Base-by-base conservation (phyloP, 352 stramenopile genomes). In the Pythium graminicola region DNA sequence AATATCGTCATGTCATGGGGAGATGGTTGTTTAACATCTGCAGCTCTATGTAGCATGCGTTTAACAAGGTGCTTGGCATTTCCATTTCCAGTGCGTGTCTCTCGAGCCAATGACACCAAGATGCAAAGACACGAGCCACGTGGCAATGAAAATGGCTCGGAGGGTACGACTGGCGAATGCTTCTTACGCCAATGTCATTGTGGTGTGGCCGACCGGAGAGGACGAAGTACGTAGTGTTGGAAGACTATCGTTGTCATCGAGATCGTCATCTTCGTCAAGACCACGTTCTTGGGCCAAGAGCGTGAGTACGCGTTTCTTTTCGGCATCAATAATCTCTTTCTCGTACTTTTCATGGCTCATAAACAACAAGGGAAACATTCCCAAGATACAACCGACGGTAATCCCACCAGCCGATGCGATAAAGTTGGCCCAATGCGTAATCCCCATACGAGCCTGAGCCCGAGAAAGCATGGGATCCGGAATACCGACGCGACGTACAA, bases 321-420 rank as follows among this genome's bases (percentile, higher is more conserved):
- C 64, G n/a, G 39, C 62, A 19, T 65, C 63, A 19, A 65, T 65
- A 32, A 65, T 48, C 35, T 84, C 72, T 19, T 81, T 62, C 19
- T 89, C 73, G 31, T 87, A 74, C 31, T 73, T 76, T 40, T 72
- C 67, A 52, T 86, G 75, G 65, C 81, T 80, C 70, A 93, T 89
- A 54, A 96, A 93, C 28, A 95, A 61, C 46, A 97, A 66, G 24
- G 88, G 86, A 32, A 94, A 89, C 86, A 96, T 96, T 16, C 85
- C 86, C 6, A 97, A 69, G 27, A 96, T 67, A 54, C 89, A 97
- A 31, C 89, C 89, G 19, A 95, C 40, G 0, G 82, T 86, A 56
- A 97, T 93, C 20, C 88, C 86, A 2, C 85, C 63, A 2, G 84
- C 81, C 3, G 80, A 90, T 19, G 82, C 83, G 32, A 87, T 52